These are phyloP conservation scores for Tulasnella sp. DNA, from an alignment of 768 basidiomycete species.

Conservation along the genomic window DNA sequence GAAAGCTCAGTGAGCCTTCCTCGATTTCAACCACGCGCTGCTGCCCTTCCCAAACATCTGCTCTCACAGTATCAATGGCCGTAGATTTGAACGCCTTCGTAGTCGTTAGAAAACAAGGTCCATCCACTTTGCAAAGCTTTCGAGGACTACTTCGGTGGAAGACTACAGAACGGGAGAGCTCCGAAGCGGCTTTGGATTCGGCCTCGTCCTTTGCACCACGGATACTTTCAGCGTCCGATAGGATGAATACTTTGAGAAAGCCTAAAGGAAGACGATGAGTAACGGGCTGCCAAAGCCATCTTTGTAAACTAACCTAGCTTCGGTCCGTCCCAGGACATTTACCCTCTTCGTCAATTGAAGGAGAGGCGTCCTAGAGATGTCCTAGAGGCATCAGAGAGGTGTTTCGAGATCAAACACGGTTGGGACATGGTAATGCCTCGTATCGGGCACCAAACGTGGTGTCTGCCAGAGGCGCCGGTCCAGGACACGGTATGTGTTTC, in stretches of 20 bases:
- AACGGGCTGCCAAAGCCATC: not conserved
- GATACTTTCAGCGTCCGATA: constrained; percentile 43
- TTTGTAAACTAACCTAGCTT: constrained; percentile 25
- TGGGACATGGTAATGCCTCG: no score
- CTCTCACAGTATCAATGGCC: constrained; percentile 41
- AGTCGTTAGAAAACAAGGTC: constrained; percentile 20
- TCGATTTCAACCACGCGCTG: constrained; percentile 28
- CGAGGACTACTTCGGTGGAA: constrained; percentile 41
- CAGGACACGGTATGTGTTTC: no score
- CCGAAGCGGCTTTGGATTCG: constrained; percentile 40
- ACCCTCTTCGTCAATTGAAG: constrained; percentile 44
- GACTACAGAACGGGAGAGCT: constrained; percentile 38
- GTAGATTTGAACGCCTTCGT: constrained; percentile 39
- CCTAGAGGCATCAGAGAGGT: no score
- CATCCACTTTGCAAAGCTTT: constrained; percentile 42
- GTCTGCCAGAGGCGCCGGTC: no score
- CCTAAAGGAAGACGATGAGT: constrained; percentile 4
- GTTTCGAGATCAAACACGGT: no score
- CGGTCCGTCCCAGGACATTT: constrained; percentile 42
- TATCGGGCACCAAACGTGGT: no score
- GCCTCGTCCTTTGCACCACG: constrained; percentile 43
- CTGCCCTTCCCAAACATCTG: constrained; percentile 46
- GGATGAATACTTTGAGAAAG: constrained; percentile 31
- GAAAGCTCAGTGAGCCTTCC: constrained; percentile 1
- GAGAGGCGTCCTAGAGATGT: no score